Evolutionary conservation across 345 rosid species (phyloP).

Genomic region (Ailanthus altissimus): DNA sequence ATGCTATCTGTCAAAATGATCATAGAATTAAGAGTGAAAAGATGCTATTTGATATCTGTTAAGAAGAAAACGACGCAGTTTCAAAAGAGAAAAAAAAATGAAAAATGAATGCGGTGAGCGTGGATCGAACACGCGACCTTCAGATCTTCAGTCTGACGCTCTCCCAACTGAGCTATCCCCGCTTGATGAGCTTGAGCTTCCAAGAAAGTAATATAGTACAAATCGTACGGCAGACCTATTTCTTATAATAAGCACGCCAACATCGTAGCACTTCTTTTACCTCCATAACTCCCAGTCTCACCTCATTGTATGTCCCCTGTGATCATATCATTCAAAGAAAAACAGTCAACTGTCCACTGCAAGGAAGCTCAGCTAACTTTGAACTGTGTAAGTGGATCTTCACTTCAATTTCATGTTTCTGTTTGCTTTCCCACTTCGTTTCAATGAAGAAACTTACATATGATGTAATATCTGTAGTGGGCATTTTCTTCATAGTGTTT

Average conservation of each 20-base stretch:
- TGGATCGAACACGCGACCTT: constrained; percentile 98
- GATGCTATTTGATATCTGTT: too few relatives aligned
- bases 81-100: too few relatives aligned
- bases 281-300: too few relatives aligned
- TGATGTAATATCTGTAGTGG: neutral
- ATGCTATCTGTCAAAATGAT: too few relatives aligned
- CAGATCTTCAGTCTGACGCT: constrained; percentile 99
- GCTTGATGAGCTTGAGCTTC: constrained; percentile 19
- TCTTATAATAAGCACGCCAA: neutral
- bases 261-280: neutral
- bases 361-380: neutral
- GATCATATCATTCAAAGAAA: neutral
- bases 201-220: too few relatives aligned
- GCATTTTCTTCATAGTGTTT: neutral
- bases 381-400: constrained; percentile 8
- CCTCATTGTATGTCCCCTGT: neutral
- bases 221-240: too few relatives aligned
- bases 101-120: constrained; percentile 66
- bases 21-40: too few relatives aligned
- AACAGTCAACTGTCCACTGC: neutral
- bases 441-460: neutral
- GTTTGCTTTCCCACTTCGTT: neutral
- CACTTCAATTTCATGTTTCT: neutral
- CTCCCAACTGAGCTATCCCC: constrained; percentile 98
- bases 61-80: too few relatives aligned